A percentile compares a stretch with the other conserved stretches of the same genome.
These are phyloP conservation scores for Syzygium jambos DNA, from an alignment of 345 rosid species.

Conservation along the genomic window DNA sequence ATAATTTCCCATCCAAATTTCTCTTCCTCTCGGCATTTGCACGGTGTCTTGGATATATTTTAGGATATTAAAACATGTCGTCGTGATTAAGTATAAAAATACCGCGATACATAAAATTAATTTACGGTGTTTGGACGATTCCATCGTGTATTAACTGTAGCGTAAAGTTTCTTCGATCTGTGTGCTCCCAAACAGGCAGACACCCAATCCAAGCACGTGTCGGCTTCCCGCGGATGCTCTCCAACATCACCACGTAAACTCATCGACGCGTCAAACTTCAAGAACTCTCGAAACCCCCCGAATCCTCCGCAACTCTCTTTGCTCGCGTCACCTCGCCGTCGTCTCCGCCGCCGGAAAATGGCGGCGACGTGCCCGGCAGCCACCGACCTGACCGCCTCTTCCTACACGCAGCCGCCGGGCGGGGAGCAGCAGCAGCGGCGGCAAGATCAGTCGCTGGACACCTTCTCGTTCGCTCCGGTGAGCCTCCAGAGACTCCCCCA, in stretches of 20 bases:
- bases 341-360: not conserved
- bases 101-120: too few species aligned
- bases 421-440: not conserved
- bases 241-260: not conserved
- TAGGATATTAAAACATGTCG: too few species aligned
- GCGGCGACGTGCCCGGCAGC: not conserved
- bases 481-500: conserved; percentile 30
- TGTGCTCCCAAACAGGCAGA: not conserved
- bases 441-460: not conserved
- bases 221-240: not conserved
- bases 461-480: conserved; percentile 8
- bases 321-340: not conserved
- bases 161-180: not conserved
- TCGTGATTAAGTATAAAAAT: too few species aligned
- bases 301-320: not conserved
- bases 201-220: not conserved
- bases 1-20: not conserved
- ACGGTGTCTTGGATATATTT: too few species aligned
- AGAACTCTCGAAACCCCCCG: not conserved
- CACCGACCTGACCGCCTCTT: not conserved
- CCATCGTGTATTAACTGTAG: too few species aligned
- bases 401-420: not conserved
- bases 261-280: not conserved
- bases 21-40: too few species aligned
- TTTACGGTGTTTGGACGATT: too few species aligned